These are phyloP conservation scores for Cucumis melo DNA, from an alignment of 306 rosid genomes.

Conservation along the genomic window DNA sequence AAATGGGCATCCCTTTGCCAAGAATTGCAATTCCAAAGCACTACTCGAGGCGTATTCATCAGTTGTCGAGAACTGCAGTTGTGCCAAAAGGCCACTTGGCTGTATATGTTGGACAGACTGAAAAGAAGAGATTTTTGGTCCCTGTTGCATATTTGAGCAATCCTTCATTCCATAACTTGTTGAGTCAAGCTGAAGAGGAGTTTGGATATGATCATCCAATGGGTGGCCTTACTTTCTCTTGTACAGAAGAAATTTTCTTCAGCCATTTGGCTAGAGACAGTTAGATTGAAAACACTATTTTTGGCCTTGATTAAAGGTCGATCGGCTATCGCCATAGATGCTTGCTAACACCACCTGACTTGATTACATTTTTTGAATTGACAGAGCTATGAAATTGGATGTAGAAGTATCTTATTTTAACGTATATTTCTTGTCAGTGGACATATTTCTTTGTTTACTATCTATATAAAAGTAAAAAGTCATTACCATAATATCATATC, in stretches of 20 bases:
- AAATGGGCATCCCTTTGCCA: neutral
- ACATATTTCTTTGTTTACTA: neutral
- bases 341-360: neutral
- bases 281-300: neutral
- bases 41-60: neutral
- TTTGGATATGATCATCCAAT: conserved; percentile 1
- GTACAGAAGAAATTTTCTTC: conserved; percentile 1
- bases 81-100: conserved; percentile 30
- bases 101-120: conserved; percentile 21
- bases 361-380: neutral
- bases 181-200: neutral
- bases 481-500: neutral
- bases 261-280: neutral
- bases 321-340: neutral
- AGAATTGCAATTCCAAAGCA: neutral
- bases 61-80: neutral
- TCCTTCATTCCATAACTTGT: conserved; percentile 3
- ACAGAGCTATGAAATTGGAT: neutral
- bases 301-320: neutral
- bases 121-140: conserved; percentile 12
- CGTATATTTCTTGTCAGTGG: neutral
- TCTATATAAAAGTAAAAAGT: neutral
- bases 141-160: conserved; percentile 1
- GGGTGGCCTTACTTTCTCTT: conserved; percentile 31
- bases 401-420: neutral